These are phyloP conservation scores for Diaporthe humulicola DNA, from an alignment of 2,329 filamentous ascomycete genomes.

Conservation along the genomic window DNA sequence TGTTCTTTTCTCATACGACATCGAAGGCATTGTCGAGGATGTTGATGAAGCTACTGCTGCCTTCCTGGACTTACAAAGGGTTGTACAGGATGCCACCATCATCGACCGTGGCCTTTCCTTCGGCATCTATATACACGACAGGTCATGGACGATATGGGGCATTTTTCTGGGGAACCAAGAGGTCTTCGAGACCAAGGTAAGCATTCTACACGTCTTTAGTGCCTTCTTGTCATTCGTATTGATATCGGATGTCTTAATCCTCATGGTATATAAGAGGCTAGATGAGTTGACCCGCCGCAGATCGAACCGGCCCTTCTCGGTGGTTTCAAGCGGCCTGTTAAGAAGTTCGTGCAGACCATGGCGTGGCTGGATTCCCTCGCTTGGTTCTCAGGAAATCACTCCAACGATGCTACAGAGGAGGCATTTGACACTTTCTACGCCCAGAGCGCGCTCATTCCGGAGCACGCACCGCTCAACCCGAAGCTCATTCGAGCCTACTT, in stretches of 20 bases:
- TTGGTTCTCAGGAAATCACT: constrained; percentile 31
- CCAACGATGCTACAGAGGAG: constrained; percentile 29
- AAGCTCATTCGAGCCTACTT: constrained; percentile 16
- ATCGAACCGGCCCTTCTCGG: constrained; percentile 13
- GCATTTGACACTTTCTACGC: constrained; percentile 33
- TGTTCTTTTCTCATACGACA: constrained; percentile 18
- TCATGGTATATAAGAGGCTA: not conserved
- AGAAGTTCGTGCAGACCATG: constrained; percentile 32
- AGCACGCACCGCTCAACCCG: constrained; percentile 13
- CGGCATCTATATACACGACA: constrained; percentile 23
- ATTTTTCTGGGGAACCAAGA: constrained; percentile 1
- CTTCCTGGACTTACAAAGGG: constrained; percentile 20
- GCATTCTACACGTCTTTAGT: not conserved
- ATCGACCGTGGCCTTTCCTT: constrained; percentile 31
- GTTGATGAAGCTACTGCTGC: constrained; percentile 14
- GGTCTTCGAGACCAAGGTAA: constrained; percentile 14
- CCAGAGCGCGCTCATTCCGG: constrained; percentile 30
- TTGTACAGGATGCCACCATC: constrained; percentile 13
- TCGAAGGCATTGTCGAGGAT: constrained; percentile 20
- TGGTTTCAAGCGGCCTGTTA: constrained; percentile 27
- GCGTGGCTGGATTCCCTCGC: constrained; percentile 21
- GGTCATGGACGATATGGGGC: constrained; percentile 32
- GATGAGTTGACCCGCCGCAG: not conserved
- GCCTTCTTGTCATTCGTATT: not conserved
- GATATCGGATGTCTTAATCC: not conserved